Evolutionary conservation across 176 grass and related monocot genomes (phyloP), one percentile per base, ranked within the genome.

Genomic region (Elymus sibiricus): DNA sequence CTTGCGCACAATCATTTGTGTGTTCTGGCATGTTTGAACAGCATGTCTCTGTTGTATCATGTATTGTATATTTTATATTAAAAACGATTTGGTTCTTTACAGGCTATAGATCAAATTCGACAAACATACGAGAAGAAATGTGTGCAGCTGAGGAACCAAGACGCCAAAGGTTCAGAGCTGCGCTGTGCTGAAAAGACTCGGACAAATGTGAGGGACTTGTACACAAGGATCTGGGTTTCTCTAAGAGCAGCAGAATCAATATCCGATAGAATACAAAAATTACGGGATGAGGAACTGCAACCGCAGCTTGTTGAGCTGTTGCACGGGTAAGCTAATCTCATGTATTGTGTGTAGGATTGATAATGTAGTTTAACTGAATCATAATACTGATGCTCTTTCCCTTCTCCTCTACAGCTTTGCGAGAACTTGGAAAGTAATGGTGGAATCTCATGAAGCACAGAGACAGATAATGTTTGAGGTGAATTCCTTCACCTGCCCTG

Each of bases 401-500:
- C 27, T 92, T 74, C 15, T 69, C 42, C 6, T 60, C 82, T 55
- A 83, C 93, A 98, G 96, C 44, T 82, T 98, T 51, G 78, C 42
- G 24, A 92, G 87, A 78, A 86, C 86, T 82, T 98, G 93, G 93
- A 98, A 95, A 91, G 76, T 86, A 88, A 98, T 98, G 96, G 86
- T 94, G 1, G 93, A 98, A 26, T 95, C 93, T 0, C 96, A 98
- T 82, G 96, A 98, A 84, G 86, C 92, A 66, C 96, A 98, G 87
- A 92, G 94, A 49, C 93, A 98, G 76, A 98, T 98, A 78, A 98
- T 98, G 90, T 98, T 98, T 67, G 92, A 95, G 75, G 96, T 98
- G 56, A 94, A 92, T 74, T 91, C 86, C 38, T 98, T 98, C 78
- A 94, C 92, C 29, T 98, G 96, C 9, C 96, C 96, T 29, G 92